Conservation (phyloP, 495 filamentous ascomycete species). For the Podospora sp. region DNA sequence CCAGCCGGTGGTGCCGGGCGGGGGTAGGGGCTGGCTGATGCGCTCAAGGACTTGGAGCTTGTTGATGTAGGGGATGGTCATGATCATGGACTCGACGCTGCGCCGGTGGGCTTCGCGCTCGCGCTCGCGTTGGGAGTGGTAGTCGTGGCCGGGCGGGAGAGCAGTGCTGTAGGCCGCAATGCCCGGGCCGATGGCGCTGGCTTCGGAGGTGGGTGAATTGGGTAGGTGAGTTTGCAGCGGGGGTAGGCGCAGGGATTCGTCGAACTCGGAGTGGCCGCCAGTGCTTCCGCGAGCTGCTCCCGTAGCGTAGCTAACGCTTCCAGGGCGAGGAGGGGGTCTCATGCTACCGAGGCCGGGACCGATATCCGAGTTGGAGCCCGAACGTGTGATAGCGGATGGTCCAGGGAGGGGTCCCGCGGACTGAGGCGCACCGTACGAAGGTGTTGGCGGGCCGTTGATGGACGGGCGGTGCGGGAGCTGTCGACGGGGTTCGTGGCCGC, state of each 20-base stretch:
- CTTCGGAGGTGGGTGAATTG: slow-evolving; percentile 25
- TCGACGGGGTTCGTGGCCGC: neutral
- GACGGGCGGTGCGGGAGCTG: slow-evolving; percentile 17
- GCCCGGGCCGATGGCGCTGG: neutral
- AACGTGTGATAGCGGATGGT: slow-evolving; percentile 12
- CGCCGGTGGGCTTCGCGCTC: slow-evolving; percentile 14
- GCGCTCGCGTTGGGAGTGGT: neutral
- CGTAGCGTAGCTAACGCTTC: neutral
- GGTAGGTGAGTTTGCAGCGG: slow-evolving; percentile 58
- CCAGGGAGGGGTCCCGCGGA: slow-evolving; percentile 12
- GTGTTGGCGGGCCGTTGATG: slow-evolving; percentile 22
- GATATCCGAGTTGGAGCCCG: neutral
- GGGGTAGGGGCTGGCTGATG: slow-evolving; percentile 50
- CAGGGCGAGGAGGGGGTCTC: slow-evolving; percentile 10
- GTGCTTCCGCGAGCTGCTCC: neutral
- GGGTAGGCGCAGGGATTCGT: slow-evolving; percentile 56
- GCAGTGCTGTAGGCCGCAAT: neutral
- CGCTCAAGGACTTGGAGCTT: slow-evolving; percentile 54
- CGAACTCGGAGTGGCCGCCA: slow-evolving; percentile 31
- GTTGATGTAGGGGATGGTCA: slow-evolving; percentile 68
- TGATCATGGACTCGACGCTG: slow-evolving; percentile 69
- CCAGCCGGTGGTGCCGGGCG: slow-evolving; percentile 37
- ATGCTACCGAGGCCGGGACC: neutral
- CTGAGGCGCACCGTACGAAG: slow-evolving; percentile 3
- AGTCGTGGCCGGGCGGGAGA: neutral